A percentile compares a stretch with the other conserved stretches of the same genome.
Evolutionary conservation across 306 rosid species (phyloP).

Genomic region (Lagenaria siceraria): DNA sequence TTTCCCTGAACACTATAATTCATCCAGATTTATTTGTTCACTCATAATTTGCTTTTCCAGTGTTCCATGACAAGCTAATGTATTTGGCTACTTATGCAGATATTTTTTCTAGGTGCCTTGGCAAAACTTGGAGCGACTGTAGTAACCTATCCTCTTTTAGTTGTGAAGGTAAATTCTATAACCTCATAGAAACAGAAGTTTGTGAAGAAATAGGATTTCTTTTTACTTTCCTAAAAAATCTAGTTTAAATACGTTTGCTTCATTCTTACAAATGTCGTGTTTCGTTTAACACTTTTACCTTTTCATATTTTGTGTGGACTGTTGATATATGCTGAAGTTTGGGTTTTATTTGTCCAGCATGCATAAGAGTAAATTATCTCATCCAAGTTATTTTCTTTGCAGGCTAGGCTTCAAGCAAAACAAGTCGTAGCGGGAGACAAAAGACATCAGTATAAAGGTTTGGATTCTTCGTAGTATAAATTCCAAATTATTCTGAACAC

Average conservation of each 20-base stretch:
- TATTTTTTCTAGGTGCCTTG: slow-evolving; percentile 83
- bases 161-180: slow-evolving; percentile 61
- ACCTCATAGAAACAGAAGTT: neutral
- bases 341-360: neutral
- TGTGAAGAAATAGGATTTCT: neutral
- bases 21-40: neutral
- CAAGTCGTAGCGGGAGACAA: slow-evolving; percentile 60
- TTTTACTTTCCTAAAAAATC: neutral
- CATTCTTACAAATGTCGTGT: neutral
- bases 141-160: slow-evolving; percentile 85
- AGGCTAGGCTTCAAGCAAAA: slow-evolving; percentile 88
- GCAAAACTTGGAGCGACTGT: slow-evolving; percentile 97
- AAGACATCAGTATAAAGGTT: slow-evolving; percentile 75
- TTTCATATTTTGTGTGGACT: neutral
- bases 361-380: neutral
- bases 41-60: neutral
- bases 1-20: slow-evolving; percentile 4
- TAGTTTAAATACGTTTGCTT: neutral
- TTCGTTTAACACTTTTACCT: neutral
- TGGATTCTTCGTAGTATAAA: neutral
- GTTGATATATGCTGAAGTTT: neutral
- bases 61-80: slow-evolving; percentile 9
- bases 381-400: slow-evolving; percentile 12
- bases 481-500: neutral
- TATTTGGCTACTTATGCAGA: slow-evolving; percentile 32